Evolutionary conservation across 371 early-diverging fungal genomes (phyloP).

Genomic region (Mortierella sp.): DNA sequence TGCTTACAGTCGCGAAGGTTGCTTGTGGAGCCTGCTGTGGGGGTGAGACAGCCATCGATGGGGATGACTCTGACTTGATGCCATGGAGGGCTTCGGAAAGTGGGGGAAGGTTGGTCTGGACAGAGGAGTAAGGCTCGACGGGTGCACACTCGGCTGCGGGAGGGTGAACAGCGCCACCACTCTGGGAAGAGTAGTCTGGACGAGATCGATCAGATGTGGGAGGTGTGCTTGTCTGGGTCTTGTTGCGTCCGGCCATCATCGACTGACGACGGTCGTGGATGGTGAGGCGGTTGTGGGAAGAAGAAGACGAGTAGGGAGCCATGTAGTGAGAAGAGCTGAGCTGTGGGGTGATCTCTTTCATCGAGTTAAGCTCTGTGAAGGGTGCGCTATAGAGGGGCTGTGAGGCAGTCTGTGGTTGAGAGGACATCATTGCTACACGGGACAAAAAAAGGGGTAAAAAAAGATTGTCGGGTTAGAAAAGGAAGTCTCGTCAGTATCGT

Average conservation of each 20-base stretch:
- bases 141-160: conserved; percentile 10
- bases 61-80: conserved; percentile 17
- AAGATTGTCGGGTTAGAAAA: neutral
- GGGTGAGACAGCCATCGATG: conserved; percentile 28
- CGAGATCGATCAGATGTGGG: conserved; percentile 29
- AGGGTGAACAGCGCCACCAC: conserved; percentile 1
- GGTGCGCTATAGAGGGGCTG: conserved; percentile 24
- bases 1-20: conserved; percentile 15
- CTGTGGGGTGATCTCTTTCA: conserved; percentile 24
- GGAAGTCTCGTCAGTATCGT: neutral
- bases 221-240: conserved; percentile 20
- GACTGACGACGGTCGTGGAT: conserved; percentile 50
- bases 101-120: conserved; percentile 38
- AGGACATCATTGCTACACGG: conserved; percentile 34
- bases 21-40: conserved; percentile 31
- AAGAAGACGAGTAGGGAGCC: conserved; percentile 29
- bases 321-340: conserved; percentile 35
- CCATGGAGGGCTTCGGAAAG: conserved; percentile 37
- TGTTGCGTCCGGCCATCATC: conserved; percentile 21
- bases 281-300: conserved; percentile 20
- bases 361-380: conserved; percentile 22
- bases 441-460: neutral
- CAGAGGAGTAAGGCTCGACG: conserved; percentile 15
- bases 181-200: conserved; percentile 21
- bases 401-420: conserved; percentile 33